Percentiles rank a stretch among this genome's conserved stretches.
Evolutionary conservation across 2,329 filamentous ascomycete genomes (phyloP).

Genomic region (Knufia fluminis): DNA sequence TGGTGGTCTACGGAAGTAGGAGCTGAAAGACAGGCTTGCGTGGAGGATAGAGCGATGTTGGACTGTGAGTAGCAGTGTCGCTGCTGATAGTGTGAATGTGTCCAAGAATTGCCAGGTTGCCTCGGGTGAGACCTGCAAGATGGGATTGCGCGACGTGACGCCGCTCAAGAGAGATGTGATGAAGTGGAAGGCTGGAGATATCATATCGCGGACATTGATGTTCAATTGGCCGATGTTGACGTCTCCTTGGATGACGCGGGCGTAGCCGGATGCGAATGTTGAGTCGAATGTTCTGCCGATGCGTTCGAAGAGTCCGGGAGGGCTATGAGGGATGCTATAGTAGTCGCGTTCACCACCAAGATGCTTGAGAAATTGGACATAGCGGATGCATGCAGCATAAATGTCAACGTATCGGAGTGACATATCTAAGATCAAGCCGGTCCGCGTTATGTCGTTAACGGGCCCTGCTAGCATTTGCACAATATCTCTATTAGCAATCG

Average conservation of each 20-base stretch:
- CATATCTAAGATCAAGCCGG: no score
- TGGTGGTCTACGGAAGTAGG: background rate
- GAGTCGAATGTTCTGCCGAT: background rate
- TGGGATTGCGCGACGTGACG: background rate
- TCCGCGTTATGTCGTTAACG: no score
- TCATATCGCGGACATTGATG: background rate
- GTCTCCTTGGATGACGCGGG: background rate
- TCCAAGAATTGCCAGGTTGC: background rate
- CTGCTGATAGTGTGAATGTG: background rate
- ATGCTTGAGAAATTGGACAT: no score
- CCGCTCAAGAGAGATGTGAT: background rate
- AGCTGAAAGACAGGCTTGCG: background rate
- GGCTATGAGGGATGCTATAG: background rate
- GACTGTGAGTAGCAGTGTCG: background rate
- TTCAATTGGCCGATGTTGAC: background rate
- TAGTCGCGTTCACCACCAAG: background rate
- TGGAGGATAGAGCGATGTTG: background rate
- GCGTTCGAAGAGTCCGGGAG: background rate
- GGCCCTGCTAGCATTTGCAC: no score
- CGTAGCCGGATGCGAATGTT: background rate
- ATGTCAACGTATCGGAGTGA: no score
- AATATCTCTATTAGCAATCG: no score
- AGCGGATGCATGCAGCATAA: no score
- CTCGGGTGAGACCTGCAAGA: background rate
- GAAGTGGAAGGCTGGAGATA: background rate